Evolutionary conservation across 441 rosid genomes (phyloP).

Genomic region (Melastoma candidum): DNA sequence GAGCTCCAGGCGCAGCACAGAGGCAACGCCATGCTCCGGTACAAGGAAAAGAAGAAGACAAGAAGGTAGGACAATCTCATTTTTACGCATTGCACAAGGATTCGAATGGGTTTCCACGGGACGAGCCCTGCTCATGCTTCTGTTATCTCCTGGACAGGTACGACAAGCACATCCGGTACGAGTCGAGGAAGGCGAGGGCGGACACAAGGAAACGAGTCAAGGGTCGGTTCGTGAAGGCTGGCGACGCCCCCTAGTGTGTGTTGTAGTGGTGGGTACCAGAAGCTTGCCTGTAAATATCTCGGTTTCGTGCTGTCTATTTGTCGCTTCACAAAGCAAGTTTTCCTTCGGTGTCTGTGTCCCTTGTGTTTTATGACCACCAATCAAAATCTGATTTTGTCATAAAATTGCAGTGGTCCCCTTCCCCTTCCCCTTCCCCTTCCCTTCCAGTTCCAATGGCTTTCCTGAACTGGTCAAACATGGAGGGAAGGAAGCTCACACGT

Average conservation of each 20-base stretch:
- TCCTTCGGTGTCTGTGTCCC: too few species aligned
- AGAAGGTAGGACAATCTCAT: constrained; percentile 39
- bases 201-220: constrained; percentile 81
- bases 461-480: too few species aligned
- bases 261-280: neutral
- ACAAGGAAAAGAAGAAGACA: constrained; percentile 84
- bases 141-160: constrained; percentile 31
- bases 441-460: too few species aligned
- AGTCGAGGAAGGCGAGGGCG: constrained; percentile 94
- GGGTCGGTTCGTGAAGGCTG: constrained; percentile 76
- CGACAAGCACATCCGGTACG: constrained; percentile 84
- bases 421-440: too few species aligned
- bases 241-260: constrained; percentile 2
- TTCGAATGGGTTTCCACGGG: neutral
- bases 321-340: too few species aligned
- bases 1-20: constrained; percentile 62
- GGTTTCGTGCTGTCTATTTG: too few species aligned
- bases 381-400: too few species aligned
- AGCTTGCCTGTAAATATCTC: neutral
- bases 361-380: too few species aligned
- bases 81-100: neutral
- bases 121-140: neutral
- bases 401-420: too few species aligned
- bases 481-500: too few species aligned
- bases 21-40: constrained; percentile 79